Evolutionary conservation across 2,329 filamentous ascomycete species (phyloP).

Genomic region (Pestalotiopsis sp.): DNA sequence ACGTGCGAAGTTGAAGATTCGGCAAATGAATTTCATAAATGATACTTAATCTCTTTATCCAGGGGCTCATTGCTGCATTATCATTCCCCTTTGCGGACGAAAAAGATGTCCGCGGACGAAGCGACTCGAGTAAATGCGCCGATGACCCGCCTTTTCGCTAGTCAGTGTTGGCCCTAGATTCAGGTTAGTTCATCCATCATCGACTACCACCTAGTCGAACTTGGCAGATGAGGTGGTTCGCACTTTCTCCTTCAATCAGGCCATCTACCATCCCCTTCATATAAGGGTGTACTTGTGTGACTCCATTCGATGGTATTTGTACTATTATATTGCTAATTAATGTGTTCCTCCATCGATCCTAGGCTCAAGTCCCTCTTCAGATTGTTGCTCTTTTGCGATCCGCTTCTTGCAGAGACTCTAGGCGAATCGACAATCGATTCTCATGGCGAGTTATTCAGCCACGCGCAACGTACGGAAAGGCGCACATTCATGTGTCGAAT

Average conservation of each 20-base stretch:
- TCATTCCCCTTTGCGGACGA: neutral
- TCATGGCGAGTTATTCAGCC: neutral
- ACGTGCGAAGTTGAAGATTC: neutral
- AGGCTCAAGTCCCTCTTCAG: neutral
- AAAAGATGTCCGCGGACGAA: constrained; percentile 4
- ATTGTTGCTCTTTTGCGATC: neutral
- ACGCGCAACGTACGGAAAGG: neutral
- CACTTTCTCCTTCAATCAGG: neutral
- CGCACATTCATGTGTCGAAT: neutral
- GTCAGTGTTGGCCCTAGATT: neutral
- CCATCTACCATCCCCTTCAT: neutral
- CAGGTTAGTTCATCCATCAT: neutral
- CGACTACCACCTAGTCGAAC: neutral
- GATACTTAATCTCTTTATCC: neutral
- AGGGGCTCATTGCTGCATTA: neutral
- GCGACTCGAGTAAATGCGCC: neutral
- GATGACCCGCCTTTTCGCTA: neutral
- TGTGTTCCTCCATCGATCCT: neutral
- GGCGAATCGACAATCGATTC: neutral
- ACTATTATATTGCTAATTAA: neutral
- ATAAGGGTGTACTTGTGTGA: neutral
- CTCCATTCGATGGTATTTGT: neutral
- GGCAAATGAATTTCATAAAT: neutral
- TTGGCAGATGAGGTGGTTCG: neutral
- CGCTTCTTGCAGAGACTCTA: neutral